phyloP scores from a whole-genome alignment of 495 filamentous ascomycete species.

The Recurvomyces mirabilis region DNA sequence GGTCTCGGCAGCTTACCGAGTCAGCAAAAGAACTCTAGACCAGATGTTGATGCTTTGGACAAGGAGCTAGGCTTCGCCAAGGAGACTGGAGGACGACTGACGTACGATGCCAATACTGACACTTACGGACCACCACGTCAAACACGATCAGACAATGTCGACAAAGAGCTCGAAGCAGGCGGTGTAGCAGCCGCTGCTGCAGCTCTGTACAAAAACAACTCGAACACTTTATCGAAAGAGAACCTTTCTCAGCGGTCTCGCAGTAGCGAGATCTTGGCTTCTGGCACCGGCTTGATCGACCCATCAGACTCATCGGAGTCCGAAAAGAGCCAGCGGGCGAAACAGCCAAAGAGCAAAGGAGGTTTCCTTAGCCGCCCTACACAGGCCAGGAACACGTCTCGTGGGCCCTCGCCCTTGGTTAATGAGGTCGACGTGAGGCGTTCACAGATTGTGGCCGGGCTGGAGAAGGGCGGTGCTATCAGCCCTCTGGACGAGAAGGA shows the following conservation, averaged over 20 bases:
- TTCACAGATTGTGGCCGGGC: conserved; percentile 23
- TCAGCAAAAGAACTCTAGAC: conserved; percentile 2
- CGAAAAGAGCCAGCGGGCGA: conserved; percentile 13
- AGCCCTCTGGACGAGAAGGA: conserved; percentile 3
- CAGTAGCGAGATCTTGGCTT: conserved; percentile 10
- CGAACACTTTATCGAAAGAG: conserved; percentile 3
- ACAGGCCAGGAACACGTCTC: not conserved
- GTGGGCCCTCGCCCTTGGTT: conserved; percentile 9
- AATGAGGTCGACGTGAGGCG: conserved; percentile 23
- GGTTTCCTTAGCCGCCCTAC: conserved; percentile 3
- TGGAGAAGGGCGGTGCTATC: conserved; percentile 31
- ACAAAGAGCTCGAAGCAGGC: conserved; percentile 9
- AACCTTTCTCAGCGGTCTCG: not conserved
- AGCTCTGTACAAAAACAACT: not conserved
- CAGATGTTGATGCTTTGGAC: not conserved
- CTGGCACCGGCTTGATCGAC: conserved; percentile 27
- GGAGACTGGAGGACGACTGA: not conserved
- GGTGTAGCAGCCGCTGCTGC: conserved; percentile 8
- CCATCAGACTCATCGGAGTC: conserved; percentile 25
- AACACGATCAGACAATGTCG: not conserved
- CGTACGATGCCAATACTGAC: not conserved
- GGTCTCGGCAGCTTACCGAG: conserved; percentile 19
- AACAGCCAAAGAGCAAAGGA: conserved; percentile 14
- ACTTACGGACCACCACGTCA: not conserved
- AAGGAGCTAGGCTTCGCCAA: conserved; percentile 1